Evolutionary conservation across 805 yeast genomes (phyloP), one percentile per base, ranked within the genome.

Genomic region (Barnettozyma siamensis): DNA sequence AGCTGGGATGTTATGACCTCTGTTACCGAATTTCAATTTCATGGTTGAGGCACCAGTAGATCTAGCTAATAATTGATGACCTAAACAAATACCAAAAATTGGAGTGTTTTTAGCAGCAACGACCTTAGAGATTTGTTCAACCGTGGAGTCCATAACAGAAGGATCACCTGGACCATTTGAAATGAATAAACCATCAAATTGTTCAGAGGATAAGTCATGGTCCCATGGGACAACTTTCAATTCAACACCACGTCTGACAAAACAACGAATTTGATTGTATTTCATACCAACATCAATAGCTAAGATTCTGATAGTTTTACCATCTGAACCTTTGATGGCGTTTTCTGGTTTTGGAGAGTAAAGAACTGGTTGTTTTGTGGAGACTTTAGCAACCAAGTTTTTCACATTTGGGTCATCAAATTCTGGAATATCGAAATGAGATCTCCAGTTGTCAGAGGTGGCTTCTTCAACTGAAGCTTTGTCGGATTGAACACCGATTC

Each of bases 161-260:
- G 99, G 99, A 69, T 93, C 98, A 77, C 99, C 99, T 23, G 99
- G 99, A 71, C 99, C 99, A 66, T 93, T 93, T 42, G 97, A 89
- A 51, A 91, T 72, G 66, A 93, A 93, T 56, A 93, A 73, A 72
- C 99, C 99, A 64, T 93, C 99, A 62, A 83, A 93, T 48, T 79
- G 73, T 65, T 88, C 95, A 38, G 66, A 57, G 47, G 84, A 70
- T 63, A 84, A 82, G 65, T 88, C 95, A 60, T 88, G 80, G 63
- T 93, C 82, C 89, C 91, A 91, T 46, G 99, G 98, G 36, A 93
- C 97, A 42, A 93, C 97, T 60, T 80, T 77, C 53, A 93, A 73
- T 68, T 94, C 97, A 39, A 93, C 96, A 63, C 99, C 99, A 59
- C 99, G 83, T 62, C 80, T 78, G 44, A 93, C 88, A 51, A 93